Base-by-base conservation (phyloP, 352 stramenopile genomes). In the Phytophthora aleatoria region DNA sequence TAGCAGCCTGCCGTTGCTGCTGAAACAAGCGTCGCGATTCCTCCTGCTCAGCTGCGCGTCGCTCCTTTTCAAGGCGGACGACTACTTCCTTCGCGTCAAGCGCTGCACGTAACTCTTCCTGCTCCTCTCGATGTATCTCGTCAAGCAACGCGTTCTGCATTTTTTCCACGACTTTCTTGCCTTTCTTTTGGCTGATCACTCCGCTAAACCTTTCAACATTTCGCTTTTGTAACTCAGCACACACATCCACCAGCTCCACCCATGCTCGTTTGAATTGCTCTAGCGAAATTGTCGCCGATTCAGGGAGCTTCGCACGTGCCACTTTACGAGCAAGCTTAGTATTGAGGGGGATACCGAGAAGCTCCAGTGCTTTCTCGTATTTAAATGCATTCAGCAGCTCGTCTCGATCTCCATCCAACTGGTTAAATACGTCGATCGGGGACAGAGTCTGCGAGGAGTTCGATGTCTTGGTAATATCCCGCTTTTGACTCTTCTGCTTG, bases 321-420 rank as follows among this genome's bases (percentile, higher is more conserved):
- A 67, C 62, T 43, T 57, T 62, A 2, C 42, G 31, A 26, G 77
- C 54, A 9, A 33, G 50, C 13, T 67, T 55, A 1, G 61, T 69
- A 8, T 52, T 52, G 5, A 55, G 43, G 3, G 56, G 50, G 12
- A 87, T 58, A 7, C 77, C 73, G 0, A 91, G 66, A 8, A 87
- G 48, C 16, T 85, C 64, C 35, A 92, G 64, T 11, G 76, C 79
- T 64, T 81, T 87, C 15, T 91, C 71, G 57, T 83, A 91, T 45
- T 92, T 82, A 35, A 92, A 89, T 0, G 67, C 35, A 54, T 90
- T 92, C 4, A 92, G 51, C n/a, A 74, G 35, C 13, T 68, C 69
- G 48, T 92, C 84, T 28, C 74, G 78, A 42, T 92, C 82, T 1
- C 71, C 75, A 43, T 88, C 73, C 8, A 91, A 58, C 44, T 88